Percentiles rank a stretch among this genome's conserved stretches.
Conservation (phyloP, 352 stramenopile species). For the Peronosclerospora sorghi region DNA sequence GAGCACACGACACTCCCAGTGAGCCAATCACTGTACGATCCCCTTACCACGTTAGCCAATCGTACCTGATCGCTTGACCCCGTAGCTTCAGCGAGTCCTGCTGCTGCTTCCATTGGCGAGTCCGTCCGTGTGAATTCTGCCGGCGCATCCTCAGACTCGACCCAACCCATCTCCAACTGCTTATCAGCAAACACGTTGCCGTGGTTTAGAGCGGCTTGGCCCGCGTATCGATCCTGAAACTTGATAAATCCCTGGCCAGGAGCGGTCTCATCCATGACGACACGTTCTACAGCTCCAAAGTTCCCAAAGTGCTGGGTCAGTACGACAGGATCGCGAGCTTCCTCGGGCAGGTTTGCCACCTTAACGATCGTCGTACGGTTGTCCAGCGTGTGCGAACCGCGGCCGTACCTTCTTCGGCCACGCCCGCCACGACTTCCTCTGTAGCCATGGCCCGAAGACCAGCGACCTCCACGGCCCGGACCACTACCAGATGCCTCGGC, state of each 20-base stretch:
- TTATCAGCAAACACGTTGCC: slow-evolving; percentile 47
- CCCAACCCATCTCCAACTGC: slow-evolving; percentile 51
- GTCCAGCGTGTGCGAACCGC: slow-evolving; percentile 58
- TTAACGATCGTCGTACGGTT: slow-evolving; percentile 81
- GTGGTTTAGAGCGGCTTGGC: slow-evolving; percentile 52
- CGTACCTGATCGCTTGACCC: slow-evolving; percentile 15
- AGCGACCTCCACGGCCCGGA: slow-evolving; percentile 28
- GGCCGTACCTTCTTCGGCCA: slow-evolving; percentile 30
- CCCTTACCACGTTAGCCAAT: slow-evolving; percentile 15
- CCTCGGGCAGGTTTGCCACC: slow-evolving; percentile 61
- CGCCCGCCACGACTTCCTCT: slow-evolving; percentile 41
- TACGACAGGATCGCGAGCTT: slow-evolving; percentile 60
- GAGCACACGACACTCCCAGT: slow-evolving; percentile 13
- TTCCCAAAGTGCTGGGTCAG: slow-evolving; percentile 81
- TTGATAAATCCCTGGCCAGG: slow-evolving; percentile 61
- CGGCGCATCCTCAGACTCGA: slow-evolving; percentile 47
- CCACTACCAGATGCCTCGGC: slow-evolving; percentile 32
- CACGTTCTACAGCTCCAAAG: slow-evolving; percentile 69
- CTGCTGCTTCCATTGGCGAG: slow-evolving; percentile 9
- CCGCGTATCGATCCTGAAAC: slow-evolving; percentile 71
- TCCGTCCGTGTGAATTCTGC: slow-evolving; percentile 26
- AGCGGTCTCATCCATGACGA: slow-evolving; percentile 44
- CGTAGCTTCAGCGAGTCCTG: background rate
- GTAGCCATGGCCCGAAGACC: slow-evolving; percentile 32
- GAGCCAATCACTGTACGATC: slow-evolving; percentile 4